A percentile compares a stretch with the other conserved stretches of the same genome.
Conservation (phyloP, 208 protist genomes). For the Acanthamoeba royreba region DNA sequence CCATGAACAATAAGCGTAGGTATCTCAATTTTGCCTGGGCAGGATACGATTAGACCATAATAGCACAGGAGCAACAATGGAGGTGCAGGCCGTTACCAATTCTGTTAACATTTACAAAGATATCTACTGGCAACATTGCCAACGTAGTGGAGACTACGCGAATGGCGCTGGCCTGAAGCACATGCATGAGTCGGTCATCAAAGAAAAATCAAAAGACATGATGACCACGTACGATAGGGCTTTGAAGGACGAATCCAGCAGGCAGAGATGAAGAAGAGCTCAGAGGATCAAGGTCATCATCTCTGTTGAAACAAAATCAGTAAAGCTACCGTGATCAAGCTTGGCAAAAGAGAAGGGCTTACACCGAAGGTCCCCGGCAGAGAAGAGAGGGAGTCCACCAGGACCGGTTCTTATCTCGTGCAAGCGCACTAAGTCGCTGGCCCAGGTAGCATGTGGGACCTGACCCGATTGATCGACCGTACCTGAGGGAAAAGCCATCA, state of each 20-base stretch:
- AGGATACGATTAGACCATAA: background rate
- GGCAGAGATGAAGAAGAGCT: no score
- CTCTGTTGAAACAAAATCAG: no score
- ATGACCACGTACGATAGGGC: background rate
- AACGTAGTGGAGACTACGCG: background rate
- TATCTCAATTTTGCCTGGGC: background rate
- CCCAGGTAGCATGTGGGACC: background rate
- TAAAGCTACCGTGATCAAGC: background rate
- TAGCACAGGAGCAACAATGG: background rate
- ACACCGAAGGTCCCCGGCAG: background rate
- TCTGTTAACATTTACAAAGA: conserved; percentile 23
- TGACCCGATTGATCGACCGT: background rate
- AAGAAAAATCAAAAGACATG: background rate
- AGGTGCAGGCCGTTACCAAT: background rate
- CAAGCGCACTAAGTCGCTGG: background rate
- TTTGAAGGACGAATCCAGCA: background rate
- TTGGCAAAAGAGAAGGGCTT: background rate
- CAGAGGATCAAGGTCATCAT: no score
- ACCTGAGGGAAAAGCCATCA: background rate
- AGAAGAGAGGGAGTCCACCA: background rate
- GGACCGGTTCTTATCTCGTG: background rate
- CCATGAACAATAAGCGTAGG: conserved; percentile 17
- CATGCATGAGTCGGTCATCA: background rate
- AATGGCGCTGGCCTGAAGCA: background rate
- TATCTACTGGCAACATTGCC: conserved; percentile 22